These are phyloP conservation scores for Oryza meridionalis DNA, from an alignment of 176 grass and related monocot genomes.

Conservation along the genomic window DNA sequence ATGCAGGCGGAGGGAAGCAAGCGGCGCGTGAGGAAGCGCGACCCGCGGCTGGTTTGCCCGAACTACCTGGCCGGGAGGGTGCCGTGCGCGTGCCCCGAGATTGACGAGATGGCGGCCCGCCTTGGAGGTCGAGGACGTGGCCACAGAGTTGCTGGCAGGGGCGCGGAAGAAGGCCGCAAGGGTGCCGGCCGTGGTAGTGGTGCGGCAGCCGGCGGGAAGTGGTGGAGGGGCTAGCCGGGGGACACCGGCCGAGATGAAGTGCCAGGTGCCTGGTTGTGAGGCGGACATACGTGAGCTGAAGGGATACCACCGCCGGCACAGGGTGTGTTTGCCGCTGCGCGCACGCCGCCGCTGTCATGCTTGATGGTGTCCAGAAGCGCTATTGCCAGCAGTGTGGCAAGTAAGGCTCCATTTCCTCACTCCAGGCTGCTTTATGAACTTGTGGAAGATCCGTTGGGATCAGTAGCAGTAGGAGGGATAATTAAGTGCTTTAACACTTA, in stretches of 20 bases:
- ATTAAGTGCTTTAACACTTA: background rate
- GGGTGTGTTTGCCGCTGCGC: slow-evolving; percentile 85
- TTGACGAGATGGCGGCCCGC: slow-evolving; percentile 73
- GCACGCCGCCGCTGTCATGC: slow-evolving; percentile 58
- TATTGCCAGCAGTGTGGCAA: slow-evolving; percentile 99
- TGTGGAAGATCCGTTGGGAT: background rate
- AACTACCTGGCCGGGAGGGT: slow-evolving; percentile 87
- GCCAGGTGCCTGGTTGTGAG: slow-evolving; percentile 86
- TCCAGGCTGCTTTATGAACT: slow-evolving; percentile 1
- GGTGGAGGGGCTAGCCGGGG: slow-evolving; percentile 41
- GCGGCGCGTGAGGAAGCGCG: slow-evolving; percentile 78
- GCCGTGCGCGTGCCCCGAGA: slow-evolving; percentile 90
- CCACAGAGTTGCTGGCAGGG: slow-evolving; percentile 46
- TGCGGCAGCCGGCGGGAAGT: slow-evolving; percentile 36
- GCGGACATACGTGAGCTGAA: slow-evolving; percentile 89
- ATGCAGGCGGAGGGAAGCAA: slow-evolving; percentile 6
- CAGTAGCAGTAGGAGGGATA: background rate
- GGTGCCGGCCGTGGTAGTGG: slow-evolving; percentile 45
- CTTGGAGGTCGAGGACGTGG: slow-evolving; percentile 52
- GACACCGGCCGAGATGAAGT: slow-evolving; percentile 58
- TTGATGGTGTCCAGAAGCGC: slow-evolving; percentile 73
- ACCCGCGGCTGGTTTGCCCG: slow-evolving; percentile 86
- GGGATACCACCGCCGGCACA: slow-evolving; percentile 88
- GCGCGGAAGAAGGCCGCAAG: slow-evolving; percentile 52
- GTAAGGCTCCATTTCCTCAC: slow-evolving; percentile 50